Evolutionary conservation across 2,329 filamentous ascomycete species (phyloP).

Genomic region (Tolypocladium album): DNA sequence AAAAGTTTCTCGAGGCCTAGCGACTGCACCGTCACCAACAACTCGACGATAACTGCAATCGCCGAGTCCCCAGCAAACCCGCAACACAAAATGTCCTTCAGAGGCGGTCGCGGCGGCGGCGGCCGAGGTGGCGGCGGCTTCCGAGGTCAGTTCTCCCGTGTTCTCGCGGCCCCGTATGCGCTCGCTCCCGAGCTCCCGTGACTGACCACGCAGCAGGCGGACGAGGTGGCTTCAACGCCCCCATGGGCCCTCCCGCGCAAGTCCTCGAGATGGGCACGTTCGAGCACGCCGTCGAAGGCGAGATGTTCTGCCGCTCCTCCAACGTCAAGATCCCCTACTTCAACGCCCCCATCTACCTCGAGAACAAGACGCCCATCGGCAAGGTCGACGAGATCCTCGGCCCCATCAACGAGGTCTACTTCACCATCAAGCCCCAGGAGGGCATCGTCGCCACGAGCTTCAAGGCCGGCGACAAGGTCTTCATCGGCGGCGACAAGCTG

Average conservation of each 20-base stretch:
- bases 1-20: slow-evolving; percentile 6
- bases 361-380: slow-evolving; percentile 94
- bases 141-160: slow-evolving; percentile 4
- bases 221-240: slow-evolving; percentile 9
- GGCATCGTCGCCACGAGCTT: slow-evolving; percentile 92
- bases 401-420: slow-evolving; percentile 95
- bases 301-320: slow-evolving; percentile 93
- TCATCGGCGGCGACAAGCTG: slow-evolving; percentile 88
- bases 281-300: slow-evolving; percentile 89
- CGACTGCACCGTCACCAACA: neutral
- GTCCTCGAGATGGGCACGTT: slow-evolving; percentile 76
- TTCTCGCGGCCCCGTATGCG: neutral
- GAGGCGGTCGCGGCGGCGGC: slow-evolving; percentile 10
- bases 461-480: slow-evolving; percentile 96
- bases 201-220: slow-evolving; percentile 3
- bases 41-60: neutral
- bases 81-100: slow-evolving; percentile 9
- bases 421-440: slow-evolving; percentile 95
- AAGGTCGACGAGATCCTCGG: slow-evolving; percentile 98
- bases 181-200: neutral
- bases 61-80: neutral
- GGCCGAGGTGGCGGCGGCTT: slow-evolving; percentile 10
- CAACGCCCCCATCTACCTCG: slow-evolving; percentile 96
- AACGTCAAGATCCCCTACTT: slow-evolving; percentile 97
- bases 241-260: slow-evolving; percentile 8